A percentile compares a stretch with the other conserved stretches of the same genome.
Evolutionary conservation across 495 filamentous ascomycete genomes (phyloP).

Genomic region (Friedmanniomyces endolithicus): DNA sequence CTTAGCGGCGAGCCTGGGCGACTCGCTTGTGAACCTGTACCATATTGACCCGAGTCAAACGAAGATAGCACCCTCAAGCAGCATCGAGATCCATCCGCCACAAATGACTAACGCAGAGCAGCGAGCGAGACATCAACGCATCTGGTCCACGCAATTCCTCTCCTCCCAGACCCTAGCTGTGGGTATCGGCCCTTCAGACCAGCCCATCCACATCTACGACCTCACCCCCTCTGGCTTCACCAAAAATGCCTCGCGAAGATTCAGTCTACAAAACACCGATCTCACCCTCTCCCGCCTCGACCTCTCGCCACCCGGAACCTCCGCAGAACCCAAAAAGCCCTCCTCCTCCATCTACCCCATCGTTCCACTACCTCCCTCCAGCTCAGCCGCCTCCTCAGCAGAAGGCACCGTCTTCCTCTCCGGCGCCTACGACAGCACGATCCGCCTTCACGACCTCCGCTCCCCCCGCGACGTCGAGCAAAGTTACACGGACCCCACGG

Average conservation of each 20-base stretch:
- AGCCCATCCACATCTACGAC: conserved; percentile 40
- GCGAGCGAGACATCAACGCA: conserved; percentile 25
- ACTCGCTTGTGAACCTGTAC: conserved; percentile 30
- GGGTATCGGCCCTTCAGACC: conserved; percentile 35
- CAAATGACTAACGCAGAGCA: conserved; percentile 1
- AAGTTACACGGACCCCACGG: conserved; percentile 44
- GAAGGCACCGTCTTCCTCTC: conserved; percentile 46
- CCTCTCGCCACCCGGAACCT: background rate
- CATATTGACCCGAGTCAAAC: conserved; percentile 25
- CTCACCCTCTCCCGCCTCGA: background rate
- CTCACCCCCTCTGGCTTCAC: conserved; percentile 34
- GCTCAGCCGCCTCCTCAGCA: conserved; percentile 16
- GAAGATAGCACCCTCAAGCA: conserved; percentile 32
- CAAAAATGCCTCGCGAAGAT: conserved; percentile 28
- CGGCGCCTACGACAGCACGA: conserved; percentile 48
- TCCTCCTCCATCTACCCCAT: conserved; percentile 38
- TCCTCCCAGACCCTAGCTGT: conserved; percentile 39
- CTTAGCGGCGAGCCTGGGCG: conserved; percentile 23
- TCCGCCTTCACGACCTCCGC: conserved; percentile 58
- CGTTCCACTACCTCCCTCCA: conserved; percentile 33
- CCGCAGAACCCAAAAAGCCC: background rate
- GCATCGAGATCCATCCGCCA: conserved; percentile 23
- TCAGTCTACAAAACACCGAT: conserved; percentile 25
- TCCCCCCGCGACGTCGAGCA: conserved; percentile 36
- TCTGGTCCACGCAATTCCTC: conserved; percentile 41